These are phyloP conservation scores for Clathrus columnatus DNA, from an alignment of 768 basidiomycete genomes.

Conservation along the genomic window DNA sequence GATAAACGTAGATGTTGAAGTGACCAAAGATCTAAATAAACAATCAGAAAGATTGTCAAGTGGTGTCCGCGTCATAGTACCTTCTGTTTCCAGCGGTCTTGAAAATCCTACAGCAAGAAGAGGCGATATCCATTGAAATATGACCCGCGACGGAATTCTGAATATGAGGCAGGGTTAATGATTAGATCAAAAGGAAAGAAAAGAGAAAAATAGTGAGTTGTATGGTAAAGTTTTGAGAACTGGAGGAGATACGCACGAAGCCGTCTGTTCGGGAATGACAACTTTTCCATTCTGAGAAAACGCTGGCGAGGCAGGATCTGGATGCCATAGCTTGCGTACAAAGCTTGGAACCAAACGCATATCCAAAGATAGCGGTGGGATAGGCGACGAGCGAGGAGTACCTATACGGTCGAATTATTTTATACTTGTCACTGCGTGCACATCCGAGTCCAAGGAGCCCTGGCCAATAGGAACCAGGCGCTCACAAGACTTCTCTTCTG, in stretches of 20 bases:
- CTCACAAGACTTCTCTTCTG: no score
- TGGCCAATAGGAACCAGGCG: no score
- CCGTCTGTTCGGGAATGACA: constrained; percentile 30
- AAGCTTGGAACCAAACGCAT: not conserved
- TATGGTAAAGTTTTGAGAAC: not conserved
- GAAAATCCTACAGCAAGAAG: constrained; percentile 52
- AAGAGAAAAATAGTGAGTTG: constrained; percentile 12
- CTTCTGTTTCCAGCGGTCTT: constrained; percentile 48
- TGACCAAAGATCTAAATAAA: constrained; percentile 41
- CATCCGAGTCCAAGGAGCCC: no score
- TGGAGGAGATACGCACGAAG: constrained; percentile 21
- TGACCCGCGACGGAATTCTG: constrained; percentile 37
- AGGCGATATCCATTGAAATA: constrained; percentile 46
- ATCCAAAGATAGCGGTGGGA: no score
- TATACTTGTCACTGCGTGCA: no score
- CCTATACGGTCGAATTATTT: no score
- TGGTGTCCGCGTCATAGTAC: constrained; percentile 20
- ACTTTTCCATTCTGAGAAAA: constrained; percentile 36
- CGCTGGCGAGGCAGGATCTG: constrained; percentile 37
- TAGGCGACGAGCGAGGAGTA: no score
- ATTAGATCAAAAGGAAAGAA: constrained; percentile 18
- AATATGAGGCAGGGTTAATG: no score
- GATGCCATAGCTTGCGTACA: constrained; percentile 8
- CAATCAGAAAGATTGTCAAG: not conserved
- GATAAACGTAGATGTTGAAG: constrained; percentile 34